These are phyloP conservation scores for Globisporangium orthogonon DNA, from an alignment of 352 stramenopile species.

Conservation along the genomic window DNA sequence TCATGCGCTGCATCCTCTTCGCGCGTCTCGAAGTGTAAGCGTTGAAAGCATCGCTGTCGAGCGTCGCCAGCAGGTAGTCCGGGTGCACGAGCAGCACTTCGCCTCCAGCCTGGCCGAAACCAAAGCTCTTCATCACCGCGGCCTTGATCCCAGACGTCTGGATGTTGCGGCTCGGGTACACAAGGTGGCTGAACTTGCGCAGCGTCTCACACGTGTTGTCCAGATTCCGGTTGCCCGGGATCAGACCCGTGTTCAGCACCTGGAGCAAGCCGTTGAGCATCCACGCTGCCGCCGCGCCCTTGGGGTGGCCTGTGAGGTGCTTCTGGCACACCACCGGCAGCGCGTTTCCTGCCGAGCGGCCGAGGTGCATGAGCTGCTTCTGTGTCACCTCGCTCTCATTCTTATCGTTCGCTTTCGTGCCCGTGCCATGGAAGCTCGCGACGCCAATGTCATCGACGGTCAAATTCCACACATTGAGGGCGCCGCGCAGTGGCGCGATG, in stretches of 20 bases:
- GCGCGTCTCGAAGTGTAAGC: conserved; percentile 34
- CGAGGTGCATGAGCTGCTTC: conserved; percentile 77
- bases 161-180: conserved; percentile 78
- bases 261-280: conserved; percentile 83
- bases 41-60: conserved; percentile 38
- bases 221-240: conserved; percentile 78
- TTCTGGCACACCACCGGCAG: conserved; percentile 81
- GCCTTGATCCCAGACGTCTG: conserved; percentile 78
- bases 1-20: conserved; percentile 35
- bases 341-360: conserved; percentile 64
- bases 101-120: conserved; percentile 71
- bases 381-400: conserved; percentile 87
- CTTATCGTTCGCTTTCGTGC: conserved; percentile 82
- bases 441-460: conserved; percentile 77
- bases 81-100: conserved; percentile 76
- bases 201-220: conserved; percentile 73
- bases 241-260: conserved; percentile 65
- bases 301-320: conserved; percentile 75
- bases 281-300: conserved; percentile 75
- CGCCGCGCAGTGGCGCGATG: conserved; percentile 74
- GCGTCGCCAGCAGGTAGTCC: conserved; percentile 60
- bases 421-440: conserved; percentile 81
- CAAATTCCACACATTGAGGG: conserved; percentile 73
- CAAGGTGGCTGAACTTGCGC: conserved; percentile 69
- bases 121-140: conserved; percentile 79